A percentile compares a stretch with the other conserved stretches of the same genome.
Conservation (phyloP, 192 early-diverging fungal genomes). For the Kappamyces sp. region DNA sequence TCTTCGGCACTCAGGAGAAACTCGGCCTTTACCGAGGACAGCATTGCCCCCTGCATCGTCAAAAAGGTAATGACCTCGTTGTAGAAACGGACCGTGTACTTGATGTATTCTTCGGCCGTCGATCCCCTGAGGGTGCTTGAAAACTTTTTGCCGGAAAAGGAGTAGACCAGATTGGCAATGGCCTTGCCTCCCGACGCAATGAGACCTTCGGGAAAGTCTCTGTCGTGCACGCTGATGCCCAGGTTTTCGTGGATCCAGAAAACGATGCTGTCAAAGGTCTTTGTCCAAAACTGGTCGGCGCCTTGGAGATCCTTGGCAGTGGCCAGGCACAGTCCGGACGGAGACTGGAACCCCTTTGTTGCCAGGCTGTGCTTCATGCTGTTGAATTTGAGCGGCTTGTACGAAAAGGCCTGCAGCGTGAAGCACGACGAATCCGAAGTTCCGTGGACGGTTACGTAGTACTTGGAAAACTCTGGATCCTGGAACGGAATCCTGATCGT, state of each 20-base stretch:
- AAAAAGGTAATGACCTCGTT: conserved; percentile 28
- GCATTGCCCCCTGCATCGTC: conserved; percentile 28
- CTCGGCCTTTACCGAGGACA: conserved; percentile 41
- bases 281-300: conserved; percentile 17
- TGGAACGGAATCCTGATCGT: conserved; percentile 36
- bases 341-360: conserved; percentile 23
- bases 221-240: conserved; percentile 1
- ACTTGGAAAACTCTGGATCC: conserved; percentile 19
- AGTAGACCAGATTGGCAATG: conserved; percentile 36
- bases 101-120: conserved; percentile 23
- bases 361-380: neutral
- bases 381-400: conserved; percentile 2
- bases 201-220: conserved; percentile 25
- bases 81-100: conserved; percentile 21
- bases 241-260: conserved; percentile 42
- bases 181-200: conserved; percentile 17
- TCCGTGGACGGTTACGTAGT: conserved; percentile 44
- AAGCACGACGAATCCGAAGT: conserved; percentile 30
- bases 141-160: conserved; percentile 35
- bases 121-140: neutral
- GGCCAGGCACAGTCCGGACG: conserved; percentile 35
- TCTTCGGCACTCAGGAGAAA: conserved; percentile 39
- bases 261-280: conserved; percentile 23
- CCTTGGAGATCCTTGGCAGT: conserved; percentile 6
- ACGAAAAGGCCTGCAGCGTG: conserved; percentile 28